Evolutionary conservation across 176 grass and related monocot species (phyloP).

Genomic region (Alopecurus myosuroides): DNA sequence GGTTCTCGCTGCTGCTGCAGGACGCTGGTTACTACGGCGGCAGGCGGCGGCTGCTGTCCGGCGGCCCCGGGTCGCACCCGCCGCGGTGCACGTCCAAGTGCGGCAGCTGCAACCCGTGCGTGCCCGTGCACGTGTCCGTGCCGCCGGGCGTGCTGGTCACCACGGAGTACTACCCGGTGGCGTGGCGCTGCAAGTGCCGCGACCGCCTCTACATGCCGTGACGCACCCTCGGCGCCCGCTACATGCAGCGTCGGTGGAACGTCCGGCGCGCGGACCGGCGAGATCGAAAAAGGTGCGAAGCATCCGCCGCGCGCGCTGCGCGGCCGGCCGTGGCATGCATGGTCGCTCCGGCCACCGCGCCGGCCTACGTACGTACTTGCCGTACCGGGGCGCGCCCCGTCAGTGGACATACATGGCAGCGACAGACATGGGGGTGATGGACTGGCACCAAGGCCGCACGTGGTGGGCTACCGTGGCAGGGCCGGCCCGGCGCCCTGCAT

Average conservation of each 20-base stretch:
- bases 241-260: background rate
- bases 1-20: background rate
- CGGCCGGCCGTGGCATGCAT: background rate
- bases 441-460: background rate
- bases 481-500: background rate
- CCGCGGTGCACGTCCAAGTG: constrained; percentile 77
- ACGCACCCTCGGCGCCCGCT: background rate
- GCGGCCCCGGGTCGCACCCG: constrained; percentile 57
- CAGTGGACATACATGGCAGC: background rate
- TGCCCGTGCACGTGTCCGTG: constrained; percentile 71
- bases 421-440: background rate
- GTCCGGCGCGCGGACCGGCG: too few species aligned
- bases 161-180: constrained; percentile 91
- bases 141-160: constrained; percentile 56
- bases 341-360: too few species aligned
- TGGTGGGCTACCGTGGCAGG: background rate
- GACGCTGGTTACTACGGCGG: background rate
- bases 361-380: background rate
- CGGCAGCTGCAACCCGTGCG: constrained; percentile 70
- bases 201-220: constrained; percentile 81
- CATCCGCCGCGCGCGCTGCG: background rate
- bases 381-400: background rate
- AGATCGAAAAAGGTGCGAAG: too few species aligned
- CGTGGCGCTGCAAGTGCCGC: constrained; percentile 90
- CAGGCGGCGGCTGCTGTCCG: constrained; percentile 28